Base-by-base conservation (phyloP, 1,284 basidiomycete genomes). In the Irpex lacteus region DNA sequence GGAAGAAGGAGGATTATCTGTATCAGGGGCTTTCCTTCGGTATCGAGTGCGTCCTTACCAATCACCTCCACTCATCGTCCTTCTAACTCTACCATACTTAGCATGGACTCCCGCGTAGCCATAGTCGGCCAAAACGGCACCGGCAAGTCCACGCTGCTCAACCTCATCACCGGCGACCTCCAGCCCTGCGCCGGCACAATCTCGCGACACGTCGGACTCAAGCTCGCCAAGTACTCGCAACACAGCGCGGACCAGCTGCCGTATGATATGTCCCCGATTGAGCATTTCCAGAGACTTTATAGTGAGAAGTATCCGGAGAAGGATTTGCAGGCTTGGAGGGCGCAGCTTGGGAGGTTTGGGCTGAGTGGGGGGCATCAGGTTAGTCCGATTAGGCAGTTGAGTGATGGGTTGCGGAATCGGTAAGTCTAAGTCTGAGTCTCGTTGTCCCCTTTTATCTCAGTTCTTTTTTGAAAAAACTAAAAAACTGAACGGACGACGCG, bases 81-180 rank as follows among this genome's bases (percentile, higher is more conserved):
- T 60, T 38, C 61, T 9, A 13, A 8, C 44, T 15, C 6, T n/a
- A 32, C 44, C 56, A n/a, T 60, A 56, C 65, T 15, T 70, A 94
- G 92, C 77, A 97, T 97, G 95, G 95, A 97, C 78, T 95, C 93
- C 36, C 91, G 95, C 67, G 83, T 99, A 60, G 97, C 97, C 71
- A 98, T 99, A 74, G 95, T 99, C 70, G 97, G 98, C 65, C 95
- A 96, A 69, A 99, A 99, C 81, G 97, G 97, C 76, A 92, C 97
- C 38, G 97, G 97, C 67, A 99, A 99, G 78, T 98, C 97, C 40
- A 99, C 97, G 6, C 87, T 99, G 60, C 86, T 99, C 55, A 91
- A 98, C 82, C 88, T 99, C 65, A 95, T 99, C 79, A 98, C 93
- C 7, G 86, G 94, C 60, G 84, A 76, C 13, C 85, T 98, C 44